Conservation (phyloP, 1,139 yeast species). For the Saccharomyces pastorianus region DNA sequence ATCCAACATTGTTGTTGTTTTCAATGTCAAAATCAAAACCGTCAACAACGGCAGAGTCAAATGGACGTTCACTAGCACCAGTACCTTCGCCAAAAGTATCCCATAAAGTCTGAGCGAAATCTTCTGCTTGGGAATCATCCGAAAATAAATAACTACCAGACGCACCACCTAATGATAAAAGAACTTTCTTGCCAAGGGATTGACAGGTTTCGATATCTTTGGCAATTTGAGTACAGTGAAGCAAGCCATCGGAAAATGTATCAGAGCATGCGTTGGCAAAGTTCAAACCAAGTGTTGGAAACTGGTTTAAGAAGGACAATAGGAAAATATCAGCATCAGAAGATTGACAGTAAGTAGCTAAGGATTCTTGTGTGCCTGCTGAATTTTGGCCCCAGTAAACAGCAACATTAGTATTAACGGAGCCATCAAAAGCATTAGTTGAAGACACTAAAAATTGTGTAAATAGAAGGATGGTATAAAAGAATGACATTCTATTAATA, state of each 20-base stretch:
- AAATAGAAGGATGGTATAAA: not conserved
- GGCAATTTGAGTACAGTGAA: conserved; percentile 57
- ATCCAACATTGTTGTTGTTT: conserved; percentile 46
- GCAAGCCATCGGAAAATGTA: conserved; percentile 46
- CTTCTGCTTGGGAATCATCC: conserved; percentile 51
- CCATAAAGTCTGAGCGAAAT: conserved; percentile 75
- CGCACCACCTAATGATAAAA: conserved; percentile 89
- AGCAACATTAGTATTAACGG: conserved; percentile 52
- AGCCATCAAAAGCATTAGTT: conserved; percentile 8
- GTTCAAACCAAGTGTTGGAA: conserved; percentile 53
- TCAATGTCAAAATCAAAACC: conserved; percentile 73
- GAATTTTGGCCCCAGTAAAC: conserved; percentile 91
- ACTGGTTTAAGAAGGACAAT: conserved; percentile 59
- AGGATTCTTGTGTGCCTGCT: conserved; percentile 57
- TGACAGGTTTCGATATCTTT: conserved; percentile 80
- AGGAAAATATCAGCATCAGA: conserved; percentile 64
- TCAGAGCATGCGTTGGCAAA: conserved; percentile 62
- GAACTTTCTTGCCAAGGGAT: conserved; percentile 60
- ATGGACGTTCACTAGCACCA: conserved; percentile 52
- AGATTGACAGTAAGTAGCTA: conserved; percentile 61
- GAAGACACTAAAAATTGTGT: not conserved
- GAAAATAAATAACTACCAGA: conserved; percentile 70
- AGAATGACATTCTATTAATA: conserved; percentile 1
- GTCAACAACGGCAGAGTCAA: conserved; percentile 58
- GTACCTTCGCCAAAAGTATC: conserved; percentile 75